Conservation (phyloP, 176 grass and related monocot genomes). For the Avena insularis region DNA sequence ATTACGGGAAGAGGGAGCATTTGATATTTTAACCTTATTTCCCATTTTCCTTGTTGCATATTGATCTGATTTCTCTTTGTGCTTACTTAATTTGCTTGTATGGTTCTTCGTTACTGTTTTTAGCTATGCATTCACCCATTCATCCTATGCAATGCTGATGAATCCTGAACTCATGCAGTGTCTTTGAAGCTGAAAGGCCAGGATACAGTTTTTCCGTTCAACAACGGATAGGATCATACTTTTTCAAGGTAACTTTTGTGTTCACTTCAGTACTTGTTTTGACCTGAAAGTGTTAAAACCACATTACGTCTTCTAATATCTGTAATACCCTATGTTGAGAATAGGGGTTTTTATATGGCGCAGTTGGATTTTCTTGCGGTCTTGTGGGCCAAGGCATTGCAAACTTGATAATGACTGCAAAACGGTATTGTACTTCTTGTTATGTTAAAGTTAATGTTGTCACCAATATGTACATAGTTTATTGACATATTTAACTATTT, state of each 20-base stretch:
- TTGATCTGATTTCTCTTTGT: constrained; percentile 23
- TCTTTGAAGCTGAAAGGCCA: constrained; percentile 97
- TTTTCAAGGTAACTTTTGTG: constrained; percentile 75
- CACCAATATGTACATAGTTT: constrained; percentile 19
- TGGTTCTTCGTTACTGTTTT: constrained; percentile 1
- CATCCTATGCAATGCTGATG: constrained; percentile 25
- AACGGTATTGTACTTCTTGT: constrained; percentile 53
- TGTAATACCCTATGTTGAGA: constrained; percentile 25
- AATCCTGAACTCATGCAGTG: constrained; percentile 55
- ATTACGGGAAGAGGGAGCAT: no score
- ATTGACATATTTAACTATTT: constrained; percentile 17
- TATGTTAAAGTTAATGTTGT: constrained; percentile 9
- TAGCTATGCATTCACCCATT: constrained; percentile 27
- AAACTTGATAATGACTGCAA: constrained; percentile 98
- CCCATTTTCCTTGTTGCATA: constrained; percentile 10
- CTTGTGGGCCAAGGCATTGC: constrained; percentile 95
- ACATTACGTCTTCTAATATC: constrained; percentile 13
- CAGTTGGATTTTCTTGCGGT: constrained; percentile 88
- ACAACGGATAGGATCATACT: constrained; percentile 86
- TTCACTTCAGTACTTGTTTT: not conserved
- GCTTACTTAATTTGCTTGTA: not conserved
- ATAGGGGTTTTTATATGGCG: constrained; percentile 86
- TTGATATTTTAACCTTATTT: not conserved
- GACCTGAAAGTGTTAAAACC: not conserved
- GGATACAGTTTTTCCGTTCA: constrained; percentile 82